Evolutionary conservation across 2,329 filamentous ascomycete species (phyloP).

Genomic region (Clonostachys sp.): DNA sequence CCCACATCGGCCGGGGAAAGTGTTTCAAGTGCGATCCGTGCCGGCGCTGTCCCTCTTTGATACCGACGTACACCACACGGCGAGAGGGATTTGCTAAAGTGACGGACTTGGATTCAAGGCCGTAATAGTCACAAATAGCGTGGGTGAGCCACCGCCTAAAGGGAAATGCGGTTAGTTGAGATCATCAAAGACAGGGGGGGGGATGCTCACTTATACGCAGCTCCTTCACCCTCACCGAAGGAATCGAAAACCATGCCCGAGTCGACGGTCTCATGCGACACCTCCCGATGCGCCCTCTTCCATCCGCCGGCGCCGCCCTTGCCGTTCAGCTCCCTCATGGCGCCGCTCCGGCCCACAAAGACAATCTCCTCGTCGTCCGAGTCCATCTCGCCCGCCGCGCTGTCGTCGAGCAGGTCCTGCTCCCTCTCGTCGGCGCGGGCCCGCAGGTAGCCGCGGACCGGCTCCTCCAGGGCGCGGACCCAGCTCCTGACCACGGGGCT

Average conservation of each 20-base stretch:
- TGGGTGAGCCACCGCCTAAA: slow-evolving; percentile 85
- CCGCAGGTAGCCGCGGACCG: slow-evolving; percentile 72
- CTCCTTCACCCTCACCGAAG: slow-evolving; percentile 67
- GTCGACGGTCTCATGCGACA: slow-evolving; percentile 54
- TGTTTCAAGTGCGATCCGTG: slow-evolving; percentile 19
- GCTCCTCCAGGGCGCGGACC: slow-evolving; percentile 79
- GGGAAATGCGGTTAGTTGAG: background rate
- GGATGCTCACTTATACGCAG: slow-evolving; percentile 71
- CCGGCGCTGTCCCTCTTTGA: slow-evolving; percentile 43
- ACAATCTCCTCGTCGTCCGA: slow-evolving; percentile 78
- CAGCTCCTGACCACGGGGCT: slow-evolving; percentile 72
- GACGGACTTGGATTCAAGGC: slow-evolving; percentile 77
- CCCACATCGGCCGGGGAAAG: slow-evolving; percentile 61
- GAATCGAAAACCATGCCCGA: slow-evolving; percentile 76
- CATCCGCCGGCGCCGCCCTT: slow-evolving; percentile 21
- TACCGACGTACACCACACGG: slow-evolving; percentile 78
- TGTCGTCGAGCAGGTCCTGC: background rate
- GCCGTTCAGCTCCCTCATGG: slow-evolving; percentile 9
- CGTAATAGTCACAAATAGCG: slow-evolving; percentile 88
- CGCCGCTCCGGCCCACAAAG: slow-evolving; percentile 63
- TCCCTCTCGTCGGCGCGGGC: slow-evolving; percentile 11
- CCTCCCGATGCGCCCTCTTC: slow-evolving; percentile 46
- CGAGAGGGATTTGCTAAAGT: slow-evolving; percentile 66
- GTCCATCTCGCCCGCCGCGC: slow-evolving; percentile 3
- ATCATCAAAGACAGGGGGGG: background rate